Conservation (phyloP, 2,329 filamentous ascomycete genomes). For the Apiospora hydei region DNA sequence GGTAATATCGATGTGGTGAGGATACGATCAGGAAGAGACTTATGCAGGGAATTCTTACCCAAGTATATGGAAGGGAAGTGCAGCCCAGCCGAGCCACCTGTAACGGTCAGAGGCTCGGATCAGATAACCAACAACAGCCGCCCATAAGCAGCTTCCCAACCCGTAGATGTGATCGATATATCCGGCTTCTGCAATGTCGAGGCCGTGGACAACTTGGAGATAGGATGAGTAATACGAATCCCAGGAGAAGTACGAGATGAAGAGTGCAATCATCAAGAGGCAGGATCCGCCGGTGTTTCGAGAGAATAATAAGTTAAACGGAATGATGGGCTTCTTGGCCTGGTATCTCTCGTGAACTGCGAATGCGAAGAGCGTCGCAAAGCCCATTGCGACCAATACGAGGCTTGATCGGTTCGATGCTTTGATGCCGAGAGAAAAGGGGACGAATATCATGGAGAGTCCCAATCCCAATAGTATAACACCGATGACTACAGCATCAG, state of each 20-base stretch:
- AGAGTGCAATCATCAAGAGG: slow-evolving; percentile 45
- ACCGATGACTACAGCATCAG: slow-evolving; percentile 50
- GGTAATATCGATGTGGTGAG: slow-evolving; percentile 31
- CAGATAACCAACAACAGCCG: slow-evolving; percentile 54
- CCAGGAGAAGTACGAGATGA: slow-evolving; percentile 52
- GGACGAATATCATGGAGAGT: slow-evolving; percentile 65
- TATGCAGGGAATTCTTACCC: slow-evolving; percentile 38
- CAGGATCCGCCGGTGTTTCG: slow-evolving; percentile 56
- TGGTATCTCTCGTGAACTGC: slow-evolving; percentile 62
- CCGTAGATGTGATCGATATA: slow-evolving; percentile 54
- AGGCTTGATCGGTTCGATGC: slow-evolving; percentile 56
- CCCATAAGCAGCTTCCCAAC: slow-evolving; percentile 55
- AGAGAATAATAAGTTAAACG: slow-evolving; percentile 54
- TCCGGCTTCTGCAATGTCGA: slow-evolving; percentile 43
- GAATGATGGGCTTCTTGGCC: slow-evolving; percentile 62
- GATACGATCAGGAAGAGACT: too few relatives aligned
- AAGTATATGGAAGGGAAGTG: slow-evolving; percentile 60
- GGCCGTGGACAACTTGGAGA: slow-evolving; percentile 51
- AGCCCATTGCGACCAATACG: slow-evolving; percentile 61
- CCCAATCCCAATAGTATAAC: slow-evolving; percentile 61
- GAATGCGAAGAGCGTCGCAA: slow-evolving; percentile 63
- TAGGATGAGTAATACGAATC: slow-evolving; percentile 56
- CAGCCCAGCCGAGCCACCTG: slow-evolving; percentile 55
- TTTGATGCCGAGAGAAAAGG: slow-evolving; percentile 58
- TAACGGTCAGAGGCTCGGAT: slow-evolving; percentile 59